Base-by-base conservation (phyloP, 345 rosid species). In the Anacardium occidentale region DNA sequence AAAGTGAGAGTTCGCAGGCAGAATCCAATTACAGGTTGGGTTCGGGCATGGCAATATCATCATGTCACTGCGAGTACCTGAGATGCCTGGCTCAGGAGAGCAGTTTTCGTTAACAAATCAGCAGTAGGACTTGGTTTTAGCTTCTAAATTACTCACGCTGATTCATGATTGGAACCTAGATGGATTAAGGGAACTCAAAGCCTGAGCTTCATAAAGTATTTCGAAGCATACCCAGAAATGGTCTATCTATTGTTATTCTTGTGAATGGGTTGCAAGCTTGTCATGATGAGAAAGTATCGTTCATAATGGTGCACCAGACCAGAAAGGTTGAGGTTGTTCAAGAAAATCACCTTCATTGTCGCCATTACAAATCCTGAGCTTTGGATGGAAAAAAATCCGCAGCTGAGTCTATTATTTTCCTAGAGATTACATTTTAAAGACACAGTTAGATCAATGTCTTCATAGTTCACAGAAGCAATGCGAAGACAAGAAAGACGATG, bases 21-120 rank as follows among this genome's bases (percentile, higher is more conserved):
- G 84, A 81, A 90, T 83, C 97, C 98, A 0, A 89, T 92, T 63
- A 89, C 97, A 0, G 98, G 98, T 59, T 94, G 97, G 97, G 84
- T 94, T 47, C 73, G 58, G 44, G 73, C 64, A 25, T 69, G 62
- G 64, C 10, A 48, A 44, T 15, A 44, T 25, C 62, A 15, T 37
- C 29, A 21, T 5, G 62, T 5, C 18, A 26, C 62, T 11, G 32
- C 72, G 2, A 15, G 62, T 14, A 37, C 51, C 62, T 55, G 72
- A 68, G 51, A 40, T 40, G 21, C 62, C 26, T 21, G 8, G 3
- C 34, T 42, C 32, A 0, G 51, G 14, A 48, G 9, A 7, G 50
- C 25, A 25, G 5, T 68, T 37, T 53, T 68, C 20, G 42, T 7
- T 25, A 22, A 10, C 15, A 54, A 68, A 68, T 11, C 14, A 12